phyloP scores from a whole-genome alignment of 768 basidiomycete genomes.

The Tremella yokohamensis region DNA sequence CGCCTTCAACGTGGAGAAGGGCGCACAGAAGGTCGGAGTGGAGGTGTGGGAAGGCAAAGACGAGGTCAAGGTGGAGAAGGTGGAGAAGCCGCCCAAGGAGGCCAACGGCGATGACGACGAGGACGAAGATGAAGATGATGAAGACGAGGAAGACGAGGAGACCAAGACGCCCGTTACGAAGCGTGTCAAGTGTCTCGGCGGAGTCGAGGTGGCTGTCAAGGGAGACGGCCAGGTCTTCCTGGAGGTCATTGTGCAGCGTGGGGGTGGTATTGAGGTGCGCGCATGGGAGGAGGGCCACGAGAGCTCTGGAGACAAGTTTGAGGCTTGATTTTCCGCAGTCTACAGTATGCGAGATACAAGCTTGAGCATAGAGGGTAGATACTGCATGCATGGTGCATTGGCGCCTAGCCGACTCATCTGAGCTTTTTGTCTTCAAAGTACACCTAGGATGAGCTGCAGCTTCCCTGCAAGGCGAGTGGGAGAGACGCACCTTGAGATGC shows the following conservation, averaged over 20 bases:
- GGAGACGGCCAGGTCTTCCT: conserved; percentile 32
- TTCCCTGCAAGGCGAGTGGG: background rate
- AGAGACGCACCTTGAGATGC: conserved; percentile 71
- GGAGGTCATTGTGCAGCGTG: conserved; percentile 42
- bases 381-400: conserved; percentile 6
- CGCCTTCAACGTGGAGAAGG: conserved; percentile 48
- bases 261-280: conserved; percentile 34
- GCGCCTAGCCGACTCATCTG: conserved; percentile 11
- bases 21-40: conserved; percentile 42
- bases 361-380: background rate
- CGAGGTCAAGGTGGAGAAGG: conserved; percentile 50
- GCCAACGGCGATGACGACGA: conserved; percentile 33
- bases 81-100: conserved; percentile 18
- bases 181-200: conserved; percentile 39
- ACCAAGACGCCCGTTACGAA: conserved; percentile 43
- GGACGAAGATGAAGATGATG: conserved; percentile 44
- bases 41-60: conserved; percentile 54
- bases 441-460: conserved; percentile 9
- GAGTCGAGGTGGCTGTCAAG: conserved; percentile 31
- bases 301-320: conserved; percentile 26
- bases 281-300: conserved; percentile 47
- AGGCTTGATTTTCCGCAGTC: conserved; percentile 16
- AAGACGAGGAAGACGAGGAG: conserved; percentile 50
- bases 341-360: background rate
- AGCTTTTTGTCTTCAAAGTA: conserved; percentile 47